Evolutionary conservation across 2,329 filamentous ascomycete species (phyloP), one percentile per base, ranked within the genome.

Genomic region (Shiraia bambusicola): DNA sequence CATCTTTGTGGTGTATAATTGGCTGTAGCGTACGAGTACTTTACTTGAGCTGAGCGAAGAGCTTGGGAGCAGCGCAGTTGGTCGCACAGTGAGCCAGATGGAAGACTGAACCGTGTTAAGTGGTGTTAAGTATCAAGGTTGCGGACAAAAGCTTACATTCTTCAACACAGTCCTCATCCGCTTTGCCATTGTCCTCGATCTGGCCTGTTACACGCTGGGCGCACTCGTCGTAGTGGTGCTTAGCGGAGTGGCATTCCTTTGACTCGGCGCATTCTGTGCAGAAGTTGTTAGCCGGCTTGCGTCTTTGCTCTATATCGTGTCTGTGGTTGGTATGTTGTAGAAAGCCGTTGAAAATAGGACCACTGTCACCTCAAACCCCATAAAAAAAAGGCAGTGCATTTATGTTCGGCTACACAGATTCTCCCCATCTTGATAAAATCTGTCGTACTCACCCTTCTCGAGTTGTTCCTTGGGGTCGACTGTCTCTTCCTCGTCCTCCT

Each of bases 151-250:
- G 83, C 91, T 75, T 86, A 97, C 93, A 98, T 80, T 98, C 93
- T 80, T 98, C 93, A 58, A 97, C 89, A 66, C 93, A 98, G 78
- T 97, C 91, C 81, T 98, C 93, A 65, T 87, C 83, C 62, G 84
- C 84, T 74, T 84, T 83, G 73, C 80, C 78, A 61, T 86, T 83
- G 54, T 85, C 80, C 59, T 86, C 81, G 65, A 89, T 82, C 67
- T 79, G 72, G 43, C 65, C 59, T 63, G 84, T 88, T 60, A 98
- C 93, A 64, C 93, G 90, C 82, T 95, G 91, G 61, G 92, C 90
- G 72, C 93, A 98, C 76, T 96, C 89, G 58, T 97, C 92, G 72
- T 87, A 97, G 81, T 98, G 93, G 80, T 97, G 92, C 84, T 97
- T 98, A 68, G 82, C 81, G 46, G 86, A 84, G 49, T 85, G 79